Evolutionary conservation across 169 alveolate genomes (phyloP).

Genomic region (Plasmodium cynomolgi): DNA sequence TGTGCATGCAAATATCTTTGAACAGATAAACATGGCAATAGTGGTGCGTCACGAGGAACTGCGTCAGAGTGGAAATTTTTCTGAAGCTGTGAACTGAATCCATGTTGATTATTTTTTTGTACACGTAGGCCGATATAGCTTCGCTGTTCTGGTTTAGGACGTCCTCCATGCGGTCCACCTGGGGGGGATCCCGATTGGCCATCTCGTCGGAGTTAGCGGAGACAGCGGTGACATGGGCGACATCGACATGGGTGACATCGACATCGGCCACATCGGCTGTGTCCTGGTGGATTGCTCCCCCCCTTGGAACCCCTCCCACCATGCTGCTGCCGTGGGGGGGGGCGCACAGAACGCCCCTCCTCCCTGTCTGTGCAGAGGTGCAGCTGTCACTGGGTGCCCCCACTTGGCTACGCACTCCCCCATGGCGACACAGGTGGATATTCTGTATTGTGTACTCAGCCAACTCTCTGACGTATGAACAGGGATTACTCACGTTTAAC

Average conservation of each 20-base stretch:
- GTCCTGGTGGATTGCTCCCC: background rate
- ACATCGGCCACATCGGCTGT: too few relatives aligned
- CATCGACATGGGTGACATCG: too few relatives aligned
- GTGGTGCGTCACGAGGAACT: background rate
- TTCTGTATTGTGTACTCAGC: background rate
- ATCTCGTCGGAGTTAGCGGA: too few relatives aligned
- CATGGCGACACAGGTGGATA: background rate
- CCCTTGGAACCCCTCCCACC: background rate
- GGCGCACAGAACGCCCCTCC: background rate
- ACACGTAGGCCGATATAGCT: constrained; percentile 4
- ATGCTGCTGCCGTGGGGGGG: background rate
- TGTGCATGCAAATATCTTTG: constrained; percentile 31
- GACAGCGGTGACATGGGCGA: too few relatives aligned
- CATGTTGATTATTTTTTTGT: constrained; percentile 31
- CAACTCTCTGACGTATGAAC: background rate
- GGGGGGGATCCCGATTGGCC: background rate
- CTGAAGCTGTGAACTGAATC: constrained; percentile 8
- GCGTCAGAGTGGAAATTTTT: background rate
- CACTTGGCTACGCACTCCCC: background rate
- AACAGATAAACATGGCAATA: constrained; percentile 4
- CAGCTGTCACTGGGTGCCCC: background rate
- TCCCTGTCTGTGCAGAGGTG: background rate
- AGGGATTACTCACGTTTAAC: constrained; percentile 8
- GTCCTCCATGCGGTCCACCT: background rate
- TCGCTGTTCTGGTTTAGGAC: constrained; percentile 8